phyloP scores from a whole-genome alignment of 805 yeast species.

The Hagleromyces aurorensis region DNA sequence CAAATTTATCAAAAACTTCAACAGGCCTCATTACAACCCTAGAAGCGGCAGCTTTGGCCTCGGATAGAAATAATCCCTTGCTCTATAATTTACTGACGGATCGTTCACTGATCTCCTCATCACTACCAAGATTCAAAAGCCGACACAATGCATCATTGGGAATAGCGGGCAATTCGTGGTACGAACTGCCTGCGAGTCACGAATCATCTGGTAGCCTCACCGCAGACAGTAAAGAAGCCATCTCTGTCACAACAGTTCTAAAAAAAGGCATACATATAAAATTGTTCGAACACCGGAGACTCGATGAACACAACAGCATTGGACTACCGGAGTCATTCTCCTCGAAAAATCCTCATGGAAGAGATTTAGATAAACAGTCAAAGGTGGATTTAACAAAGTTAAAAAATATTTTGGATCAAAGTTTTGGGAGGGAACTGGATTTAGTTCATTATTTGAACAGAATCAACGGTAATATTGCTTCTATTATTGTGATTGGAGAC shows the following conservation, averaged over 20 bases:
- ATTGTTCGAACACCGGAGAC: conserved; percentile 17
- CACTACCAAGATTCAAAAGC: conserved; percentile 60
- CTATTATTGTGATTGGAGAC: conserved; percentile 80
- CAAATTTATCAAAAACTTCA: conserved; percentile 46
- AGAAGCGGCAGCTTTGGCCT: conserved; percentile 48
- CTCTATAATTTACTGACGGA: conserved; percentile 88
- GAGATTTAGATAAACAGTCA: conserved; percentile 1
- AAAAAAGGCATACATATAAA: conserved; percentile 56
- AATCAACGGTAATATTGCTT: conserved; percentile 59
- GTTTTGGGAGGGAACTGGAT: conserved; percentile 67
- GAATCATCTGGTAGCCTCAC: conserved; percentile 1
- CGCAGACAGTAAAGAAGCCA: conserved; percentile 12
- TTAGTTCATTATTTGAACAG: conserved; percentile 58
- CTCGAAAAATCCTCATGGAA: background rate
- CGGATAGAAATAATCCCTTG: conserved; percentile 60
- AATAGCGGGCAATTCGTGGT: conserved; percentile 18
- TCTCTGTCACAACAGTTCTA: conserved; percentile 58
- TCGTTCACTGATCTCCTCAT: conserved; percentile 82
- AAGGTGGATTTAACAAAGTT: conserved; percentile 50
- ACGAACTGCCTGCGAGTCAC: conserved; percentile 10
- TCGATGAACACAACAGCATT: conserved; percentile 17
- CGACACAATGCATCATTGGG: conserved; percentile 4
- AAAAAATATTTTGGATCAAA: conserved; percentile 59
- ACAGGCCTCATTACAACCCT: conserved; percentile 89
- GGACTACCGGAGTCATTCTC: conserved; percentile 23